These are phyloP conservation scores for Penicillium fimorum DNA, from an alignment of 495 filamentous ascomycete species.

Conservation along the genomic window DNA sequence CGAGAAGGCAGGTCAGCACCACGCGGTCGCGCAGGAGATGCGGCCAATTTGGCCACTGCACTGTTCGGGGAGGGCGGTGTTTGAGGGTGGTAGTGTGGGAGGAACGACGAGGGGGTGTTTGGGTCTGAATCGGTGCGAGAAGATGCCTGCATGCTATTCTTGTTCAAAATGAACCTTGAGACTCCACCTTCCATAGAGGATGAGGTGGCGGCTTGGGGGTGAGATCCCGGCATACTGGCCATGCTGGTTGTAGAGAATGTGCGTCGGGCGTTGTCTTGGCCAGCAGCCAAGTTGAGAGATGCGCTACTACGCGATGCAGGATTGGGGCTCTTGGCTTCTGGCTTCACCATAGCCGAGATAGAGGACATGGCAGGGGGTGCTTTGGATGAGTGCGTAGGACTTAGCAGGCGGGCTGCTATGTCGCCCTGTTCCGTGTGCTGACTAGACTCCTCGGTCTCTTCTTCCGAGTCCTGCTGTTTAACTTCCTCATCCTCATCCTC, in stretches of 20 bases:
- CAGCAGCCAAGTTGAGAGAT: constrained; percentile 37
- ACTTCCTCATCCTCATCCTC: constrained; percentile 24
- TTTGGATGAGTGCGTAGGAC: constrained; percentile 43
- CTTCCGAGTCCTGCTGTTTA: constrained; percentile 13
- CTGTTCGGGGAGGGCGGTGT: constrained; percentile 43
- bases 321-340: constrained; percentile 33
- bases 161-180: constrained; percentile 45
- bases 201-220: constrained; percentile 39
- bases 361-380: constrained; percentile 51
- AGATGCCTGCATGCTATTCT: constrained; percentile 30
- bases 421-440: constrained; percentile 32
- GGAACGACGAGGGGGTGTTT: constrained; percentile 49
- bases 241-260: constrained; percentile 33
- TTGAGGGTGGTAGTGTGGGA: constrained; percentile 49
- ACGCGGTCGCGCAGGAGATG: constrained; percentile 38
- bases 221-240: constrained; percentile 29
- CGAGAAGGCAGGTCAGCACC: constrained; percentile 42
- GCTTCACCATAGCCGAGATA: constrained; percentile 46
- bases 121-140: constrained; percentile 49
- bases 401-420: constrained; percentile 43
- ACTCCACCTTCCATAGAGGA: constrained; percentile 51
- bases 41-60: constrained; percentile 14
- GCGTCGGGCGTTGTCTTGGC: constrained; percentile 37
- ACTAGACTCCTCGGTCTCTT: constrained; percentile 25
- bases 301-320: constrained; percentile 38